Conservation (phyloP, 371 early-diverging fungal species). For the Lichtheimia ramosa region DNA sequence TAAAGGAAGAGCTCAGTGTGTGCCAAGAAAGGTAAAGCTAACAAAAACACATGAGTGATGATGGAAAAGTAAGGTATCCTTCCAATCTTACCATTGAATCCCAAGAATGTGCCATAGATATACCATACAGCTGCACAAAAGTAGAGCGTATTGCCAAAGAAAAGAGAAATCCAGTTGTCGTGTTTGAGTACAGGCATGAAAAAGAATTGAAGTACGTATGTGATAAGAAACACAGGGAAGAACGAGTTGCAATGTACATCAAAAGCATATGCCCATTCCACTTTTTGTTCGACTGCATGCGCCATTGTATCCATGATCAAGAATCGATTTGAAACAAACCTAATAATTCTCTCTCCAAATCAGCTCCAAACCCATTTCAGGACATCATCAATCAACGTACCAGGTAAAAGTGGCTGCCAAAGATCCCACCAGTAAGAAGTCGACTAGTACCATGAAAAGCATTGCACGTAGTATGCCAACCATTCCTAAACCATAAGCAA, state of each 20-base stretch:
- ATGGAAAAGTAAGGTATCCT: conserved; percentile 32
- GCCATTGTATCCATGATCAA: conserved; percentile 70
- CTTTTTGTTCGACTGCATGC: conserved; percentile 82
- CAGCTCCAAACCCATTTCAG: not conserved
- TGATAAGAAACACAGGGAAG: conserved; percentile 78
- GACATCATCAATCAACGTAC: conserved; percentile 32
- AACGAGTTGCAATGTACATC: conserved; percentile 96
- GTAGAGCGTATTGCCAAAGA: conserved; percentile 87
- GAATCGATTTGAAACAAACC: conserved; percentile 81
- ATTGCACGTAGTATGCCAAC: conserved; percentile 65
- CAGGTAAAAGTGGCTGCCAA: conserved; percentile 69
- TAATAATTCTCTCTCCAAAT: conserved; percentile 1
- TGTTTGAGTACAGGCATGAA: conserved; percentile 78
- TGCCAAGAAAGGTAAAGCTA: conserved; percentile 86
- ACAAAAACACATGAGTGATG: not conserved
- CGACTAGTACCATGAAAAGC: conserved; percentile 74
- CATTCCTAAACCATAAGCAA: conserved; percentile 61
- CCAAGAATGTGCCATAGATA: conserved; percentile 84
- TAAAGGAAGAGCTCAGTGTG: conserved; percentile 86
- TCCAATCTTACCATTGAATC: conserved; percentile 84
- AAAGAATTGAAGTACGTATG: conserved; percentile 87
- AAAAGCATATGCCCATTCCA: conserved; percentile 93
- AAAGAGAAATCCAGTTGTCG: conserved; percentile 71
- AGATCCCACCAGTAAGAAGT: conserved; percentile 71
- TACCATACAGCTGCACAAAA: conserved; percentile 75